Evolutionary conservation across 1,139 yeast species (phyloP).

Genomic region (Diutina catenulata): DNA sequence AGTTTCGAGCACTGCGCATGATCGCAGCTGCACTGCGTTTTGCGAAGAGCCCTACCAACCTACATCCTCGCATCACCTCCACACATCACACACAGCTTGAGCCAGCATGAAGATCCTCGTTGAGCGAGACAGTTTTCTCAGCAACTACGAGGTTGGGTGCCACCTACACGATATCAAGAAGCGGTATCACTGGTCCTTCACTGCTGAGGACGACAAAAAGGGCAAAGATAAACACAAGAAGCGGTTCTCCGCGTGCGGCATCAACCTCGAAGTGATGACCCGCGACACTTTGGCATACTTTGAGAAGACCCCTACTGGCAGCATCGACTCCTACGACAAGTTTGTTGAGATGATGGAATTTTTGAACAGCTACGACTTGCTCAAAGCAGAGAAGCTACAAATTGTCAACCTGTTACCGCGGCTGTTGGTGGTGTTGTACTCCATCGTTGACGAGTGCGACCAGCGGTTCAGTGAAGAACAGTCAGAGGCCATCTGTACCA

Average conservation of each 20-base stretch:
- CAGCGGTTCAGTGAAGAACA: constrained; percentile 59
- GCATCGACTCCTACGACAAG: constrained; percentile 30
- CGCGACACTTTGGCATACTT: constrained; percentile 47
- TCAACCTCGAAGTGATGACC: constrained; percentile 54
- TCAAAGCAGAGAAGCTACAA: constrained; percentile 78
- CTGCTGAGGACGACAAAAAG: constrained; percentile 23
- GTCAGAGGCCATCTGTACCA: constrained; percentile 40
- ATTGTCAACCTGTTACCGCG: constrained; percentile 72
- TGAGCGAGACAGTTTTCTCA: constrained; percentile 50
- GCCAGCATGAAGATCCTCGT: constrained; percentile 32
- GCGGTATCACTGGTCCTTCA: constrained; percentile 34
- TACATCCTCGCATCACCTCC: no score
- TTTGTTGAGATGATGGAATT: constrained; percentile 41
- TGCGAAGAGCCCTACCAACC: no score
- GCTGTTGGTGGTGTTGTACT: constrained; percentile 64
- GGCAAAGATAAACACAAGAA: constrained; percentile 25
- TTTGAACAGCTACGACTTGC: constrained; percentile 46
- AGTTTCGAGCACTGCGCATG: no score
- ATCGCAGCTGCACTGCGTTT: no score
- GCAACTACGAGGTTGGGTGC: constrained; percentile 60
- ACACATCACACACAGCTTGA: no score
- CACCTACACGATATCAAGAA: constrained; percentile 44
- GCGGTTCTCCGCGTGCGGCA: constrained; percentile 32
- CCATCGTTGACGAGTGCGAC: constrained; percentile 87
- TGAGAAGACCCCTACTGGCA: constrained; percentile 30